phyloP scores from a whole-genome alignment of 78 protist genomes.

The Diacronema lutheri region DNA sequence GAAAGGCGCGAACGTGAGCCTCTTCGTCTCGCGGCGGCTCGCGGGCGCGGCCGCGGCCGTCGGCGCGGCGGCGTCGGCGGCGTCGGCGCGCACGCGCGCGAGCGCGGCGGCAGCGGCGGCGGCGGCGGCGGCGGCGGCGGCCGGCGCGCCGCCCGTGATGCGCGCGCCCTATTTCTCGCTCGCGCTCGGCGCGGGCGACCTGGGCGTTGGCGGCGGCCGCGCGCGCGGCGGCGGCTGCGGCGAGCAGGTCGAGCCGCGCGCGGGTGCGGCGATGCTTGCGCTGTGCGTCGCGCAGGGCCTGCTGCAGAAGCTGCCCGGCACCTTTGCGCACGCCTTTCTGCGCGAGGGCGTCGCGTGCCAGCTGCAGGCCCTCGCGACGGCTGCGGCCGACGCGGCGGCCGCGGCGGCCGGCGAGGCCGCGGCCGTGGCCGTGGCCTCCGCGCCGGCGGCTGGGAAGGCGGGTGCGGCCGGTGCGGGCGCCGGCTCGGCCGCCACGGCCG shows the following conservation, averaged over 20 bases:
- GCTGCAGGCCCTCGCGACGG: not conserved
- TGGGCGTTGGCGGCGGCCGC: not conserved
- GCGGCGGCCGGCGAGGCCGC: not conserved
- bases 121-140: not conserved
- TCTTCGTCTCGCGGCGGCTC: no score
- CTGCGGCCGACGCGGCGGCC: not conserved
- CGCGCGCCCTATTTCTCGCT: no score
- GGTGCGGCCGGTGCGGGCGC: not conserved
- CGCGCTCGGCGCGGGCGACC: not conserved
- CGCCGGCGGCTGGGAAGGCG: not conserved
- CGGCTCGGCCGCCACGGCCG: not conserved
- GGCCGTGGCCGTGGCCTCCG: no score
- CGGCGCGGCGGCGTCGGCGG: not conserved
- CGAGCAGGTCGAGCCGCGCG: no score
- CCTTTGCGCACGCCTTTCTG: not conserved
- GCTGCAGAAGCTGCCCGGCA: constrained; percentile 21
- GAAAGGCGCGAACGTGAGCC: no score
- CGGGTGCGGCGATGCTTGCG: not conserved
- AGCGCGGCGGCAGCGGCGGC: not conserved
- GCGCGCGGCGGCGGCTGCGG: no score
- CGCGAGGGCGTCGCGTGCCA: constrained; percentile 40
- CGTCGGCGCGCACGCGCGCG: not conserved
- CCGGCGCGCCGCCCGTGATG: no score
- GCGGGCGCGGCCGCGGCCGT: no score
- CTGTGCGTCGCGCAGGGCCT: constrained; percentile 20